Evolutionary conservation across 208 protist genomes (phyloP), one percentile per base, ranked within the genome.

Genomic region (Acanthamoeba lenticulata): DNA sequence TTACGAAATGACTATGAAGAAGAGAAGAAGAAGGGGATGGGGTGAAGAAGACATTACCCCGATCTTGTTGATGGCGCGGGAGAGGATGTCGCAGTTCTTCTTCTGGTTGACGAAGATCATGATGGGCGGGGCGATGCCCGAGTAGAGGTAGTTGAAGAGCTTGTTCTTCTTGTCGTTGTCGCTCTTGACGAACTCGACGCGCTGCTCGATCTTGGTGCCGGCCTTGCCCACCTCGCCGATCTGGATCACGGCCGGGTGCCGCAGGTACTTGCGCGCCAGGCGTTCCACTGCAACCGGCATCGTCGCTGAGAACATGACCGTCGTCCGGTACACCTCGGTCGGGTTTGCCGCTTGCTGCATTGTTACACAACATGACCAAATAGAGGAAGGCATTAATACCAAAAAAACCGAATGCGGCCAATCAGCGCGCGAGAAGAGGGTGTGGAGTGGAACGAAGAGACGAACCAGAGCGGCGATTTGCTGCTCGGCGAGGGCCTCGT

Each of bases 31-130:
- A 55, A 36, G 38, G 9, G 52, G 69, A 32, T 1, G 40, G 38
- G 24, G 52, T 77, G 49, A 57, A 86, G n/a, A 24, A 62, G 62
- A 38, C 7, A 57, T 21, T 79, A 95, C 77, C 86, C 96, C 94
- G 62, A 69, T 7, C n/a, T 94, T 92, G 6, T 96, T 83, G 0
- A 98, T 74, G 9, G 92, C 90, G 7, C 85, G 62, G 0, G 95
- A 29, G 44, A 98, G 92, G 27, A 94, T 57, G 55, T 98, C 97
- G 93, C 85, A 94, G 27, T 55, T 90, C 47, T 95, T 97, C 92
- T 97, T 97, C 27, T 96, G 94, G 95, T 98, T 98, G 19, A 97
- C 95, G 86, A 99, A 99, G 44, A 99, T 93, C 65, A 99, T 98
- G 72, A 98, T 97, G 0, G 97, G 97, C 57, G 97, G 96, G 19